Evolutionary conservation across 768 basidiomycete species (phyloP), one percentile per base, ranked within the genome.

Genomic region (Mycena galericulata): DNA sequence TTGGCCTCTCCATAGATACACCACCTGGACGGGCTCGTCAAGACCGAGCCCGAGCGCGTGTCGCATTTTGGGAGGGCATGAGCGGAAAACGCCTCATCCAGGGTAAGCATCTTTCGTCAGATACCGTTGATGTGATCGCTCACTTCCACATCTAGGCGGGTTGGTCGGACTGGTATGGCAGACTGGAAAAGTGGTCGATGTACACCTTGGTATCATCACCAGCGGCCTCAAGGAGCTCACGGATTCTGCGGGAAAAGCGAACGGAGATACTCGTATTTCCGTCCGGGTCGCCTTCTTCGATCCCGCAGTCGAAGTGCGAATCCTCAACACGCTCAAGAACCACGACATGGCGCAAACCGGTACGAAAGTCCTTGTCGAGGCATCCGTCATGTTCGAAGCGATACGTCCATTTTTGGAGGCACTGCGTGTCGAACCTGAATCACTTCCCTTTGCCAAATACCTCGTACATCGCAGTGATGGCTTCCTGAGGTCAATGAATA

Each of bases 331-430:
- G 1, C 74, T 80, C 22, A 74, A 74, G 47, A 72, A 75, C 17
- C 66, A 53, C 1, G 58, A 76, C 26, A 27, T 32, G 18, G 57
- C 62, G 10, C 24, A 69, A 38, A 32, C 55, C 47, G 75, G 80
- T 69, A 74, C 66, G 10, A 79, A 68, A 54, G 57, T 90, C 3
- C 78, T 92, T 26, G 78, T 92, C 17, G 91, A 93, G 66, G 83
- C 87, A 0, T 84, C 87, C 0, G 86, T 92, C 63, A 86, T 93
- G 86, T 92, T 86, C 66, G 91, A 91, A 66, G 81, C 89, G 0
- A 85, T 90, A 36, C 82, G 89, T 9, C 92, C 92, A 0, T 93
- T 93, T 79, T 81, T 93, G 17, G 84, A 90, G 64, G 84, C 87
- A 0, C 81, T 93, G 4, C 82, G 87, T 22, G 77, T 80, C 2